Base-by-base conservation (phyloP, 768 basidiomycete genomes). In the Russula dissimulans region DNA sequence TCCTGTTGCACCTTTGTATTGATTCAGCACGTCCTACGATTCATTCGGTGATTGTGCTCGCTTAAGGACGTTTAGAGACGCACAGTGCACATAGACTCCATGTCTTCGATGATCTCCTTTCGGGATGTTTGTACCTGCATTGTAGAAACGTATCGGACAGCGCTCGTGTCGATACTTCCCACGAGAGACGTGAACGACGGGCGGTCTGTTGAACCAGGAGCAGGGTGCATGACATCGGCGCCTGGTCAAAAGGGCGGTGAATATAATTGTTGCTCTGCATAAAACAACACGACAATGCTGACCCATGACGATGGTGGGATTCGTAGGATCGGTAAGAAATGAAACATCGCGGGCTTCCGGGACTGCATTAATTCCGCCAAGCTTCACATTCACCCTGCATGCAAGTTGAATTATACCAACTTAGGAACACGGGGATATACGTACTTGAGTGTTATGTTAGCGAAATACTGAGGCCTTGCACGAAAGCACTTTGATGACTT, bases 121-220 rank as follows among this genome's bases (percentile, higher is more conserved):
- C 86, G 77, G 12, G 86, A 84, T 0, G 66, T 77, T 69, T 91
- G 89, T 3, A 86, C 86, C 17, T 79, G 78, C 50, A 79, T 83
- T 41, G 79, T 84, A 39, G 77, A 76, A 32, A 77, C 59, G 62
- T 91, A 93, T 70, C 91, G 91, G 4, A 87, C 86, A 0, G 79
- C 81, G 57, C 85, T 81, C 0, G 81, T 81, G 69, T 93, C 91
- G 32, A 93, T 83, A 62, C 85, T 92, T 34, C 80, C 89, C 17
- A 92, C 90, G 6, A 93, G 74, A 6, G 89, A 78, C 0, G 90
- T 87, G 69, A 88, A 91, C 0, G 90, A 92, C 1, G 91, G 91
- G 4, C 84, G 81, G 17, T 84, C 87, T n/a, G 79, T 81, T 0
- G 87, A 80, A 9, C 89, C 89, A 18, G 91, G 89, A 7, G 88